Percentiles rank a stretch among this genome's conserved stretches.
Evolutionary conservation across 768 basidiomycete species (phyloP).

Genomic region (Clitopilus hobsonii): DNA sequence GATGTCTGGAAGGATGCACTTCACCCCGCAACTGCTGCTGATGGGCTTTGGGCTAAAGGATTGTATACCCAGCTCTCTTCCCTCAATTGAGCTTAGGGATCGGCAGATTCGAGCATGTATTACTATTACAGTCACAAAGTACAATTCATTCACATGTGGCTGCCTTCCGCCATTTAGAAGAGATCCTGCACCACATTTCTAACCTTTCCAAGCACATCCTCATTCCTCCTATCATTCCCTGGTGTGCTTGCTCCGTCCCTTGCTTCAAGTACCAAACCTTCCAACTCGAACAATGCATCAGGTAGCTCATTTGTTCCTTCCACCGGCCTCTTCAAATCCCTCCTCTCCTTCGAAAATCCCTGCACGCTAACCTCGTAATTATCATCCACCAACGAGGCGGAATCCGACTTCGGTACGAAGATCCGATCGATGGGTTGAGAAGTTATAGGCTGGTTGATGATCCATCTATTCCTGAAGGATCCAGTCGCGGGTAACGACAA

Average conservation of each 20-base stretch:
- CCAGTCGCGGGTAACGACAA: conserved; percentile 20
- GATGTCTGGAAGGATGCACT: conserved; percentile 19
- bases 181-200: conserved; percentile 5
- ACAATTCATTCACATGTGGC: not conserved
- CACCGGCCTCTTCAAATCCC: conserved; percentile 21
- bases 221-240: conserved; percentile 14
- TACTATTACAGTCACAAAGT: not conserved
- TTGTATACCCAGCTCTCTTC: not conserved
- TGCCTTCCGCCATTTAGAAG: not conserved
- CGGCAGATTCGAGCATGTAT: too few relatives aligned
- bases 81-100: not conserved
- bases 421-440: conserved; percentile 30
- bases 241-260: conserved; percentile 13
- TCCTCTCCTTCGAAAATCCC: conserved; percentile 26
- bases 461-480: conserved; percentile 30
- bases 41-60: conserved; percentile 14
- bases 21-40: conserved; percentile 15
- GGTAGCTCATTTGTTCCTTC: conserved; percentile 23
- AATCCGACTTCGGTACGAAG: conserved; percentile 15
- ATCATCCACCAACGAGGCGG: conserved; percentile 5
- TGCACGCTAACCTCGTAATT: conserved; percentile 27
- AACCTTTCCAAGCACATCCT: conserved; percentile 21
- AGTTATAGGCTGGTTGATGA: conserved; percentile 23
- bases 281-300: conserved; percentile 22
- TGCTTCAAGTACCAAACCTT: conserved; percentile 28